A percentile compares a stretch with the other conserved stretches of the same genome.
Conservation (phyloP, 352 stramenopile species). For the Pythium apleroticum region DNA sequence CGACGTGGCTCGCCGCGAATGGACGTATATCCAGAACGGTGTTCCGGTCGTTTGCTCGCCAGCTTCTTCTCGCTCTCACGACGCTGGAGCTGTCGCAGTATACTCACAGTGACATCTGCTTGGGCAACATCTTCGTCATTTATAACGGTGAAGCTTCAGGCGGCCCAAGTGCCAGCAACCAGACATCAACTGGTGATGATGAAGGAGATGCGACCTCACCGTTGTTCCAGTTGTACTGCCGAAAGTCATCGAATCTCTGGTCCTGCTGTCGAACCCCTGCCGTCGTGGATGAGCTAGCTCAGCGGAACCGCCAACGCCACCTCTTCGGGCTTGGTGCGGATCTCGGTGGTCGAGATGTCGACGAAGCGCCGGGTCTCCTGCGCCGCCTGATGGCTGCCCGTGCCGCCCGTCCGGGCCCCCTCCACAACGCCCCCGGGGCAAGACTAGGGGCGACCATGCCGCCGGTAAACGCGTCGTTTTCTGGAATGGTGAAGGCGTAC, state of each 20-base stretch:
- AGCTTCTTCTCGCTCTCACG: slow-evolving; percentile 59
- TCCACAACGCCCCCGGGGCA: neutral
- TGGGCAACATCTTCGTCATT: slow-evolving; percentile 53
- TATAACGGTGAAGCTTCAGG: neutral
- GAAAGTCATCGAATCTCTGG: slow-evolving; percentile 18
- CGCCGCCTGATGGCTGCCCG: neutral
- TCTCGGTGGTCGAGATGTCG: neutral
- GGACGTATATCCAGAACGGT: slow-evolving; percentile 34
- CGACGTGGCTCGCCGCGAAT: slow-evolving; percentile 40
- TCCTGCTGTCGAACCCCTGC: too few relatives aligned
- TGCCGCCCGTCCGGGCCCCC: neutral
- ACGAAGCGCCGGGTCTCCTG: neutral
- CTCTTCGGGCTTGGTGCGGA: neutral
- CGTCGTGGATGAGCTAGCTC: neutral
- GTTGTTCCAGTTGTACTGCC: slow-evolving; percentile 31
- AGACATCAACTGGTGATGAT: neutral
- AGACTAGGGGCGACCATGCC: neutral
- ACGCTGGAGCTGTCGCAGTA: slow-evolving; percentile 49
- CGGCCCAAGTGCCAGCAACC: neutral
- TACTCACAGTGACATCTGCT: slow-evolving; percentile 52
- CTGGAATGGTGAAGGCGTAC: slow-evolving; percentile 17
- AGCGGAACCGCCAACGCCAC: neutral
- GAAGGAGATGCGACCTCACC: neutral
- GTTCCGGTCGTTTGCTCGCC: slow-evolving; percentile 54
- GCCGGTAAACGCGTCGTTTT: neutral